Evolutionary conservation across 257 asterid genomes (phyloP), one percentile per base, ranked within the genome.

Genomic region (Orobanche coerulescens): DNA sequence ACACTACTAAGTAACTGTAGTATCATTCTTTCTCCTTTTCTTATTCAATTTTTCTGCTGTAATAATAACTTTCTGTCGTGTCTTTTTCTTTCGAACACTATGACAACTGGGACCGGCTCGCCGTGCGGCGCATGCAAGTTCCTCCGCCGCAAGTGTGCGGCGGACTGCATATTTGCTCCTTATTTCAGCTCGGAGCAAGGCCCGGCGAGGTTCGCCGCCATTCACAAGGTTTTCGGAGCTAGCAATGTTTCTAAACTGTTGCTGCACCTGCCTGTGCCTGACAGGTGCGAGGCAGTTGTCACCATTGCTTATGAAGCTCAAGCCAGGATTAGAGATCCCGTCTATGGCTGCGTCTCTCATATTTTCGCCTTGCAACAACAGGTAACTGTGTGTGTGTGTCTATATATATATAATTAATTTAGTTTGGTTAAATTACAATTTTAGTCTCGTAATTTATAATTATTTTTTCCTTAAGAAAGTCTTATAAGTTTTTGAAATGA

Each of bases 71-170:
- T 0, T 46, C 26, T 10, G 24, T 18, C 6, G 4, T 31, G 4
- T 18, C n/a, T n/a, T n/a, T n/a, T n/a, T n/a, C n/a, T n/a, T n/a
- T n/a, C n/a, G n/a, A n/a, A n/a, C 19, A 22, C 24, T 14, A 40
- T 31, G 33, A 71, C 81, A 79, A 67, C 73, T 31, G 80, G 83
- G 15, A 15, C 66, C 5, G 87, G 95, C 0, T 83, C 96, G 0
- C 97, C 97, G n/a, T 90, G 97, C 76, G 97, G 97, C 15, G 97
- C 97, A 52, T 90, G 97, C 84, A 90, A 90, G 76, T 90, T 90
- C 25, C 81, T 90, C 28, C 81, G 97, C 49, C 77, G 97, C 18
- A 90, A 87, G 31, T 90, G 97, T 43, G 87, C 89, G 3, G 75
- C 82, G 0, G 89, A 87, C 6, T 90, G 97, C 61, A 66, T 90